Evolutionary conservation across 257 asterid species (phyloP).

Genomic region (Linaria vulgaris): DNA sequence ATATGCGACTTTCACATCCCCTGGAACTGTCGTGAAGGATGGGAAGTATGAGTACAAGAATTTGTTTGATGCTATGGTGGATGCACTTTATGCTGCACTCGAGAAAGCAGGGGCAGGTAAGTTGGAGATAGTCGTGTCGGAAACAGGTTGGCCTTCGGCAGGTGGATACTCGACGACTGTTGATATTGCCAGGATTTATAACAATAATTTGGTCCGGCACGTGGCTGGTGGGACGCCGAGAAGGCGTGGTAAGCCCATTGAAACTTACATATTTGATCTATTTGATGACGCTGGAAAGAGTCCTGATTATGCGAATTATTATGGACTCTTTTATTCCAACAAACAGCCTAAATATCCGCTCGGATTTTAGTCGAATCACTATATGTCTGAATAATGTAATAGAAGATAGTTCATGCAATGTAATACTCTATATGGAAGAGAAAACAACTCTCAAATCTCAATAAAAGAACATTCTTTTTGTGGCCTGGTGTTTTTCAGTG

Average conservation of each 20-base stretch:
- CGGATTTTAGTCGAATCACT: neutral
- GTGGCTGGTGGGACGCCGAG: slow-evolving; percentile 17
- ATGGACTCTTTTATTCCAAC: too few relatives aligned
- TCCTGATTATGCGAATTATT: slow-evolving; percentile 26
- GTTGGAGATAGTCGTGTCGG: slow-evolving; percentile 33
- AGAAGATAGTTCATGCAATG: too few relatives aligned
- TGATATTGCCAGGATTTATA: slow-evolving; percentile 19
- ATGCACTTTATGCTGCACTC: slow-evolving; percentile 32
- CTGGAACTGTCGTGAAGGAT: slow-evolving; percentile 12
- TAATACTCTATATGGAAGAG: too few relatives aligned
- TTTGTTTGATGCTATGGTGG: too few relatives aligned
- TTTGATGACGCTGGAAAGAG: slow-evolving; percentile 22
- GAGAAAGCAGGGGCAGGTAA: slow-evolving; percentile 33
- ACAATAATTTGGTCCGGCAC: slow-evolving; percentile 25
- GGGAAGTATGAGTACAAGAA: slow-evolving; percentile 31
- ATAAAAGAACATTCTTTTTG: too few relatives aligned
- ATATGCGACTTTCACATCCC: slow-evolving; percentile 25
- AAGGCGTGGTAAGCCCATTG: slow-evolving; percentile 23
- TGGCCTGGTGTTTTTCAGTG: too few relatives aligned
- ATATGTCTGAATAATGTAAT: too few relatives aligned
- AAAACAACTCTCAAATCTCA: too few relatives aligned
- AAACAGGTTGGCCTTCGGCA: slow-evolving; percentile 44
- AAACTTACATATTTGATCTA: slow-evolving; percentile 20
- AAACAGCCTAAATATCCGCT: slow-evolving; percentile 23
- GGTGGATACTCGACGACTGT: slow-evolving; percentile 26